Base-by-base conservation (phyloP, 2,329 filamentous ascomycete genomes). In the Fusarium paranaense region DNA sequence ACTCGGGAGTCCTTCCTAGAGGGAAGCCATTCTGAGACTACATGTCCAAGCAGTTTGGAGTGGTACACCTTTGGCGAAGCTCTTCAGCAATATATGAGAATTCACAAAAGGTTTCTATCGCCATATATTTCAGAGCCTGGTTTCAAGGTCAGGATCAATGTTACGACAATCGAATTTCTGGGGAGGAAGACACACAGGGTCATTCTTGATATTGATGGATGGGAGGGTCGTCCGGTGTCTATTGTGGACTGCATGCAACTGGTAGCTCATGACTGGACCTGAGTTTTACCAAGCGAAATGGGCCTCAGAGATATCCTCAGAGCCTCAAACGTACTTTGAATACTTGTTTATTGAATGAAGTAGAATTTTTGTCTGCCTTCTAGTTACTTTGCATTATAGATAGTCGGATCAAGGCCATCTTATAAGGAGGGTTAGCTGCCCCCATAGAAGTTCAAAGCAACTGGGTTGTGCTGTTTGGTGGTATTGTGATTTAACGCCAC, bases 321-420 rank as follows among this genome's bases (percentile, higher is more conserved):
- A 3, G 20, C 2, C 9, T 16, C 14, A 14, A 45, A 7, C 0
- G 10, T 3, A 22, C 6, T 20, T 14, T 14, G 0, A 22, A 42
- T 14, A 8, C 6, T n/a, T 38, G 8, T n/a, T 38, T n/a, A 10
- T 11, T 6, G 4, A 42, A 14, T 5, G 20, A 22, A 7, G 40
- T 14, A 2, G 6, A 9, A 3, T 7, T 14, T 22, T 14, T 16
- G 13, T 16, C 20, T 14, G 20, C 20, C 6, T 14, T 22, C 4
- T 47, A 3, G 8, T 18, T 25, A 2, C 2, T 45, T n/a, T 45
- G 20, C 20, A 45, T 16, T 6, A 25, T 47, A 0, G 14, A 25
- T 4, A 1, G 22, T 13, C 8, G 3, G 20, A 8, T 4, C 6
- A n/a, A 11, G 16, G 14, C 27, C 11, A 52, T 9, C 2, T 2